phyloP scores from a whole-genome alignment of 2,329 filamentous ascomycete species.

The Aspergillus pseudoviridinutans region DNA sequence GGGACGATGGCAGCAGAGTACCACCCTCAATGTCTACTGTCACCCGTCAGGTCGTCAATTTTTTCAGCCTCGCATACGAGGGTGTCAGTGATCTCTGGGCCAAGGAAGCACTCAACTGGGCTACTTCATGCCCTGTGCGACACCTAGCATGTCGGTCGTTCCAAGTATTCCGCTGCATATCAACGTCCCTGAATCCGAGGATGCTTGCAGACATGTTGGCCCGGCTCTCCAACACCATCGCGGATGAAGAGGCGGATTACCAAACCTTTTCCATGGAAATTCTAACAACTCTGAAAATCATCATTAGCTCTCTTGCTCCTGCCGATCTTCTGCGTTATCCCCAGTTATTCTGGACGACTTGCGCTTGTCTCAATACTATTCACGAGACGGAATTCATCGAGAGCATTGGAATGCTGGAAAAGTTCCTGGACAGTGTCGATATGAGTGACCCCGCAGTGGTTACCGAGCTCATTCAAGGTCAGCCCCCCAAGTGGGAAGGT shows the following conservation, averaged over 20 bases:
- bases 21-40: constrained; percentile 84
- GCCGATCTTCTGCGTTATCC: constrained; percentile 83
- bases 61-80: constrained; percentile 80
- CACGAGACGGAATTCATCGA: constrained; percentile 94
- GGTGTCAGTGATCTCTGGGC: constrained; percentile 89
- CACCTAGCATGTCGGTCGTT: constrained; percentile 96
- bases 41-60: constrained; percentile 74
- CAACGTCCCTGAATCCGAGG: constrained; percentile 81
- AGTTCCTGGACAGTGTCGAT: constrained; percentile 79
- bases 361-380: constrained; percentile 92
- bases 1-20: constrained; percentile 72
- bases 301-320: constrained; percentile 78
- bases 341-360: constrained; percentile 96
- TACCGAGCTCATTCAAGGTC: constrained; percentile 68
- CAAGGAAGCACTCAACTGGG: constrained; percentile 86
- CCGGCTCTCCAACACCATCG: constrained; percentile 91
- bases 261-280: constrained; percentile 99
- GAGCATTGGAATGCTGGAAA: constrained; percentile 84
- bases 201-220: constrained; percentile 98
- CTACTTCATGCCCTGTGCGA: constrained; percentile 90
- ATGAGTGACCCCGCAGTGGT: constrained; percentile 67
- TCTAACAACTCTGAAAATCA: constrained; percentile 83
- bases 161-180: constrained; percentile 91
- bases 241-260: constrained; percentile 89
- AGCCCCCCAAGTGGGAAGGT: constrained; percentile 84